These are phyloP conservation scores for Aureobasidium zeae DNA, from an alignment of 2,329 filamentous ascomycete genomes.

Conservation along the genomic window DNA sequence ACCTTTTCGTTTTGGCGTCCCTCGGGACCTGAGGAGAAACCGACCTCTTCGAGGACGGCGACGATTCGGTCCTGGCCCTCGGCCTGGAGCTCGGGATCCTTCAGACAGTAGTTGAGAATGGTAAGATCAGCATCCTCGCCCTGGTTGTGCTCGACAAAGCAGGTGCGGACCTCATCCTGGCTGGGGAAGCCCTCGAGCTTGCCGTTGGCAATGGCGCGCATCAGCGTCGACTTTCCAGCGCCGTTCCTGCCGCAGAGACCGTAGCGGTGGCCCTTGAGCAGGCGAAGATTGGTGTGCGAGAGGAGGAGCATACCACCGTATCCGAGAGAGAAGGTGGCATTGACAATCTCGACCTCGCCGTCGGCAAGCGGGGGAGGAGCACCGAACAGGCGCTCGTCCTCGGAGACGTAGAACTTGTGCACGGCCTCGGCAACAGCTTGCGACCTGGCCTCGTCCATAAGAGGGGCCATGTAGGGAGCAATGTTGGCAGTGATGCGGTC, in stretches of 20 bases:
- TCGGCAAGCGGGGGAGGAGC: constrained; percentile 79
- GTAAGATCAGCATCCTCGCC: constrained; percentile 94
- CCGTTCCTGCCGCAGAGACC: constrained; percentile 95
- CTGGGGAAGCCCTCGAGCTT: constrained; percentile 96
- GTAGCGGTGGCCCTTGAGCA: constrained; percentile 94
- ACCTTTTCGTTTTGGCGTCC: constrained; percentile 84
- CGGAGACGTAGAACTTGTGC: constrained; percentile 68
- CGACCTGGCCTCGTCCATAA: constrained; percentile 55
- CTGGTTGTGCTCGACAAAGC: constrained; percentile 98
- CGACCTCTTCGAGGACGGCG: constrained; percentile 78
- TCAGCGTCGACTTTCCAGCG: constrained; percentile 96
- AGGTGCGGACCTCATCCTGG: constrained; percentile 85
- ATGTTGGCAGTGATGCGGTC: constrained; percentile 61
- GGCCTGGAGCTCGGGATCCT: constrained; percentile 75
- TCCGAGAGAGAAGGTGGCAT: constrained; percentile 92
- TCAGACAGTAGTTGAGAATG: constrained; percentile 85
- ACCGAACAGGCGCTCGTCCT: constrained; percentile 81
- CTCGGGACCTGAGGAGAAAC: constrained; percentile 82
- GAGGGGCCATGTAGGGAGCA: constrained; percentile 62
- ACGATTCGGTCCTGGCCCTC: constrained; percentile 75
- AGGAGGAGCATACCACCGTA: constrained; percentile 96
- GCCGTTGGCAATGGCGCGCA: constrained; percentile 90
- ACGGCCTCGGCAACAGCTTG: constrained; percentile 62
- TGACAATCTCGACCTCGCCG: constrained; percentile 91
- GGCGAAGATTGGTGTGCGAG: constrained; percentile 87